Evolutionary conservation across 805 yeast species (phyloP).

Genomic region (Candida hispaniensis): DNA sequence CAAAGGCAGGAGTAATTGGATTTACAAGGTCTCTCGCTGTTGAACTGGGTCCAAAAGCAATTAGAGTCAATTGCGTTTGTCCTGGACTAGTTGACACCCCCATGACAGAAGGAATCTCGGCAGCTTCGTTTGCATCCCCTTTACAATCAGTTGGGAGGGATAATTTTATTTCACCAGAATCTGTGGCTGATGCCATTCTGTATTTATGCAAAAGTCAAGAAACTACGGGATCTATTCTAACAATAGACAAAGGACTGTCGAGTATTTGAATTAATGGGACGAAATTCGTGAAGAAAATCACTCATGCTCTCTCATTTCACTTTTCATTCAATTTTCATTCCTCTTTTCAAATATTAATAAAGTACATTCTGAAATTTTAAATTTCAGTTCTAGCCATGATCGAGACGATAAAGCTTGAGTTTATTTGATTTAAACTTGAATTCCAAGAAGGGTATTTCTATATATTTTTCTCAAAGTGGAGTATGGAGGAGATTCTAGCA

Average conservation of each 20-base stretch:
- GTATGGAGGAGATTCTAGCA: constrained; percentile 35
- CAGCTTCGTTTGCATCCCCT: constrained; percentile 11
- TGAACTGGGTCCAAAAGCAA: constrained; percentile 43
- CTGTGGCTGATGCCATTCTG: constrained; percentile 22
- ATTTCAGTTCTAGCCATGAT: too few species aligned
- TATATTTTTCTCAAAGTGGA: background rate
- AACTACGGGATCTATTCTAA: constrained; percentile 18
- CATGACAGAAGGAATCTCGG: constrained; percentile 32
- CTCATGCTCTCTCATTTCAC: too few species aligned
- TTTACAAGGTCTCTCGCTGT: constrained; percentile 48
- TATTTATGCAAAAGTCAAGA: constrained; percentile 17
- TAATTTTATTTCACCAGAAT: constrained; percentile 15
- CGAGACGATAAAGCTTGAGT: too few species aligned
- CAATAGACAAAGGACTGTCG: constrained; percentile 21
- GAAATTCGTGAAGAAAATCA: too few species aligned
- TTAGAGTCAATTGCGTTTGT: constrained; percentile 53
- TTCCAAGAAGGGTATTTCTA: too few species aligned
- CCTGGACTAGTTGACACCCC: constrained; percentile 65
- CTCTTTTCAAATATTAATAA: too few species aligned
- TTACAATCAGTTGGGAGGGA: constrained; percentile 15
- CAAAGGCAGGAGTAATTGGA: constrained; percentile 60
- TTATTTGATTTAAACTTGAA: too few species aligned
- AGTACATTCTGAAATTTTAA: too few species aligned
- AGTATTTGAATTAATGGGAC: background rate
- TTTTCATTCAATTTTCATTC: too few species aligned